Conservation (phyloP, 768 basidiomycete species). For the Russula lepida region DNA sequence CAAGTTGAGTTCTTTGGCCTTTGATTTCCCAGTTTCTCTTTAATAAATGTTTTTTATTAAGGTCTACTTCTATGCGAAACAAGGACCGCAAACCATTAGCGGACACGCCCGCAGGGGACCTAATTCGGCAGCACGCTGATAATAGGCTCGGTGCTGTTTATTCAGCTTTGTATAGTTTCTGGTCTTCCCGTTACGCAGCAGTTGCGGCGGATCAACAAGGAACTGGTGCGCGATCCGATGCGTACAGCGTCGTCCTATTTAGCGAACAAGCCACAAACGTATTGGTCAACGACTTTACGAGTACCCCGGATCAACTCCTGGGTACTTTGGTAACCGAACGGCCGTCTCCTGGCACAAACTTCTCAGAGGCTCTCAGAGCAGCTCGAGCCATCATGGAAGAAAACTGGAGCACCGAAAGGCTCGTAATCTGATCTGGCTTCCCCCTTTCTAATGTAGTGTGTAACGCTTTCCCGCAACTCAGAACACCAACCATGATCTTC, state of each 20-base stretch:
- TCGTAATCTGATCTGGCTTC: not conserved
- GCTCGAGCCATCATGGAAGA: constrained; percentile 35
- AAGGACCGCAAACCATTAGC: constrained; percentile 39
- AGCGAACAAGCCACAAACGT: constrained; percentile 21
- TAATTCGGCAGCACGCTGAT: constrained; percentile 31
- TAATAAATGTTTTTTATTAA: constrained; percentile 18
- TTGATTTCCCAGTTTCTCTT: not conserved
- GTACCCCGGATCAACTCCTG: constrained; percentile 39
- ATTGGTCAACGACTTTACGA: constrained; percentile 40
- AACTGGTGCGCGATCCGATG: constrained; percentile 34
- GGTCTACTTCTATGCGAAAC: constrained; percentile 43
- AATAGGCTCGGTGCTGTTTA: constrained; percentile 54
- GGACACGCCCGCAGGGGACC: constrained; percentile 34
- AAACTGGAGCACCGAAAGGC: constrained; percentile 47
- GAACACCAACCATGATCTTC: constrained; percentile 47
- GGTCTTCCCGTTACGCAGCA: constrained; percentile 42
- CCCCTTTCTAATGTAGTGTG: not conserved
- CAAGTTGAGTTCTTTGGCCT: constrained; percentile 25
- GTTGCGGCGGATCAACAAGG: constrained; percentile 23
- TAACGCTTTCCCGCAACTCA: constrained; percentile 19
- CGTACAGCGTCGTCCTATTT: constrained; percentile 51
- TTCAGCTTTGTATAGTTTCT: constrained; percentile 47
- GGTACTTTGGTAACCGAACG: constrained; percentile 29
- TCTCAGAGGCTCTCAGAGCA: constrained; percentile 31
- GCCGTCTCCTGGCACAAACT: constrained; percentile 37